phyloP scores from a whole-genome alignment of 257 asterid genomes.

The Petunia axillaris region DNA sequence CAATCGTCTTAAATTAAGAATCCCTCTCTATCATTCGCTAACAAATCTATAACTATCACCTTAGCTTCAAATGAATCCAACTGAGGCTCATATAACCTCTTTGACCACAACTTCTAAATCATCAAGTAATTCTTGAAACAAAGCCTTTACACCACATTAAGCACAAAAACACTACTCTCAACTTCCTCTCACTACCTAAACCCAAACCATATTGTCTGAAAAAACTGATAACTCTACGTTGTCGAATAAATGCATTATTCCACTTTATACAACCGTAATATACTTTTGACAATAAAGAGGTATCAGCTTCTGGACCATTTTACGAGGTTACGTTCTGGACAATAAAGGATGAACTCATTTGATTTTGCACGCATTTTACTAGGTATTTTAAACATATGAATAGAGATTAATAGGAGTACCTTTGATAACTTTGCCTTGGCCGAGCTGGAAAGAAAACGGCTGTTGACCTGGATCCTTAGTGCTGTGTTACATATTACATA shows the following conservation, averaged over 20 bases:
- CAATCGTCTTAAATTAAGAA: not conserved
- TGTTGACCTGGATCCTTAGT: constrained; percentile 95
- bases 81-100: not conserved
- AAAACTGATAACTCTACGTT: not conserved
- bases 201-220: not conserved
- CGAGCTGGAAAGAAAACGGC: constrained; percentile 87
- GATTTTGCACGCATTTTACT: too few species aligned
- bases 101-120: not conserved
- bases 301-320: not conserved
- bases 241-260: not conserved
- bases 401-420: constrained; percentile 44
- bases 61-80: not conserved
- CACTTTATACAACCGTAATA: not conserved
- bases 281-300: not conserved
- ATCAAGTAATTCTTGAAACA: constrained; percentile 3
- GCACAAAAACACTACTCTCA: not conserved
- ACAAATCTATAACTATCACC: not conserved
- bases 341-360: too few species aligned
- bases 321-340: too few species aligned
- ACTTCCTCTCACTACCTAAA: not conserved
- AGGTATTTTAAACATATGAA: not conserved
- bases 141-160: not conserved
- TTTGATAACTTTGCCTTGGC: constrained; percentile 84
- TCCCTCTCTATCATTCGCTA: not conserved
- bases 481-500: constrained; percentile 51